Conservation (phyloP, 179 eudicot genomes). For the Silene coronaria region DNA sequence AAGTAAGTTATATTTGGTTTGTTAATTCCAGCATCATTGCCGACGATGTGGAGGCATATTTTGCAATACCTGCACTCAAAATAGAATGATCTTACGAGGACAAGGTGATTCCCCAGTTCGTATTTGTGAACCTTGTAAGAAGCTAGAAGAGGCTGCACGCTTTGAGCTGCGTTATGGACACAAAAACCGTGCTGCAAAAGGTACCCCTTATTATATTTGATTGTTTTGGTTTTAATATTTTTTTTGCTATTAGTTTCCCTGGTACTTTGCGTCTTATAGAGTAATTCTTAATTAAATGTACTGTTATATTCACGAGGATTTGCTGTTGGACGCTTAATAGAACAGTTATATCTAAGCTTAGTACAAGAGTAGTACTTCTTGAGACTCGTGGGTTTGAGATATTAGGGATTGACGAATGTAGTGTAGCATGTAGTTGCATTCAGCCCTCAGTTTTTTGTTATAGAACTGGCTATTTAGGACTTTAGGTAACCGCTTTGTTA, state of each 20-base stretch:
- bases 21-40: constrained; percentile 74
- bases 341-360: not conserved
- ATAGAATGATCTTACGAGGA: constrained; percentile 77
- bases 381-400: not conserved
- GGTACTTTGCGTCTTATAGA: not conserved
- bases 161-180: constrained; percentile 82
- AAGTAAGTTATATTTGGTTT: not conserved
- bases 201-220: constrained; percentile 21
- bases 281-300: not conserved
- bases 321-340: not conserved
- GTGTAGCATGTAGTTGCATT: not conserved
- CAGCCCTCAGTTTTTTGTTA: not conserved
- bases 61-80: constrained; percentile 71
- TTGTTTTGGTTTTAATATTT: not conserved
- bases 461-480: not conserved
- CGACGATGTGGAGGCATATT: constrained; percentile 93
- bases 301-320: not conserved
- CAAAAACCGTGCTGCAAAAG: constrained; percentile 66
- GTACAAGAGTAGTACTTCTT: not conserved
- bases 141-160: constrained; percentile 85
- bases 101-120: constrained; percentile 98
- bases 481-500: too few relatives aligned
- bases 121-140: constrained; percentile 93
- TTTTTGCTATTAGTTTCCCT: not conserved
- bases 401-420: not conserved